A percentile compares a stretch with the other conserved stretches of the same genome.
Evolutionary conservation across 2,329 filamentous ascomycete genomes (phyloP).

Genomic region (Penicillium glabrum): DNA sequence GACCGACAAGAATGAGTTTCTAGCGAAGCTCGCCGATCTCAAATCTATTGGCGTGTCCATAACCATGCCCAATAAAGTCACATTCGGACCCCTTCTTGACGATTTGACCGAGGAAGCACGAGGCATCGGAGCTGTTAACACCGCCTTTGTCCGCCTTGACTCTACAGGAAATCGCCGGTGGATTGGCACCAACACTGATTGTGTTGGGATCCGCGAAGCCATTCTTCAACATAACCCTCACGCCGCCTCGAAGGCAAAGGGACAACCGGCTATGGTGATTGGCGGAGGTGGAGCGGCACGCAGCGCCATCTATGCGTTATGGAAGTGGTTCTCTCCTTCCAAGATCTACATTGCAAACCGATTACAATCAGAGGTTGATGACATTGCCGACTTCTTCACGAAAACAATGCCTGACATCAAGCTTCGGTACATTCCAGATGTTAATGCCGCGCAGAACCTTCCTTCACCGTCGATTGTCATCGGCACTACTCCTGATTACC

Average conservation of each 20-base stretch:
- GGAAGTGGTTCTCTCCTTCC: constrained; percentile 18
- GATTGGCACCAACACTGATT: constrained; percentile 75
- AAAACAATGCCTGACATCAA: constrained; percentile 5
- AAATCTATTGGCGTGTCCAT: constrained; percentile 60
- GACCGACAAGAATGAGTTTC: constrained; percentile 4
- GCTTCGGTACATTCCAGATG: not conserved
- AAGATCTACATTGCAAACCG: constrained; percentile 25
- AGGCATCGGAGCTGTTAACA: constrained; percentile 20
- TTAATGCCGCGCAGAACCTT: not conserved
- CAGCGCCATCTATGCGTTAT: constrained; percentile 21
- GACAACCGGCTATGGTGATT: constrained; percentile 18
- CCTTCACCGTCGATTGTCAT: constrained; percentile 16
- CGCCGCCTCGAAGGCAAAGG: not conserved
- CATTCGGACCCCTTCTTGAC: constrained; percentile 69
- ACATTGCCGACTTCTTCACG: constrained; percentile 14
- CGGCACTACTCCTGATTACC: constrained; percentile 21
- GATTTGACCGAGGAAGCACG: constrained; percentile 62
- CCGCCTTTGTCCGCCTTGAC: constrained; percentile 46
- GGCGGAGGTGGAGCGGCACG: constrained; percentile 22
- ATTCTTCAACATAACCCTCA: constrained; percentile 7
- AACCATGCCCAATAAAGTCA: constrained; percentile 78
- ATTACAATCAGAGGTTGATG: constrained; percentile 19
- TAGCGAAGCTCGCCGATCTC: constrained; percentile 33
- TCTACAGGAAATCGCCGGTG: constrained; percentile 31
- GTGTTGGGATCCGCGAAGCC: constrained; percentile 66